These are phyloP conservation scores for Phaeolepiota aurea DNA, from an alignment of 768 basidiomycete species.

Conservation along the genomic window DNA sequence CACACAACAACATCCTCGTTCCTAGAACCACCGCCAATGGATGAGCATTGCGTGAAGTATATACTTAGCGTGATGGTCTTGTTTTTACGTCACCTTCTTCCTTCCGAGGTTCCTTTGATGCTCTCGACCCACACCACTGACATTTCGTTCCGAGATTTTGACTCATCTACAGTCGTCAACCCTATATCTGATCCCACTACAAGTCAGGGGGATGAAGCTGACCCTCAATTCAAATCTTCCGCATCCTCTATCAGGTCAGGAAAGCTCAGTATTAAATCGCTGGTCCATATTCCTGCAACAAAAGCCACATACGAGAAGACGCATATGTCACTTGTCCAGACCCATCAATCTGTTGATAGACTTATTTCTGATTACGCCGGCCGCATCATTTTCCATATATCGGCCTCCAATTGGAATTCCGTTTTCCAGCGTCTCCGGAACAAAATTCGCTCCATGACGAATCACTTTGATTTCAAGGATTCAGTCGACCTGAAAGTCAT, in stretches of 20 bases:
- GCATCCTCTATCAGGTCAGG: constrained; percentile 28
- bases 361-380: constrained; percentile 68
- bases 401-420: constrained; percentile 80
- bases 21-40: constrained; percentile 64
- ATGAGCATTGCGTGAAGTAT: constrained; percentile 77
- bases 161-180: constrained; percentile 37
- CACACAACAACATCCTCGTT: constrained; percentile 32
- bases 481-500: constrained; percentile 70
- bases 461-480: constrained; percentile 41
- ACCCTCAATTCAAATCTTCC: constrained; percentile 19
- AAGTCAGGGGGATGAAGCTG: constrained; percentile 4
- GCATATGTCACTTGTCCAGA: constrained; percentile 49
- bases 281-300: constrained; percentile 29
- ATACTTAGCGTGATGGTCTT: constrained; percentile 75
- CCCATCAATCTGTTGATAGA: constrained; percentile 44
- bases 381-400: constrained; percentile 78
- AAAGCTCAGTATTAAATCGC: constrained; percentile 28
- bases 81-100: constrained; percentile 68
- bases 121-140: constrained; percentile 52
- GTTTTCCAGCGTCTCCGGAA: constrained; percentile 63
- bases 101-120: constrained; percentile 43
- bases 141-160: constrained; percentile 67
- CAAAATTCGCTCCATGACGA: constrained; percentile 61
- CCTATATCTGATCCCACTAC: not conserved
- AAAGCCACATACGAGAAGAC: constrained; percentile 50